Evolutionary conservation across 768 basidiomycete species (phyloP).

Genomic region (Dacryopinax spathularia): DNA sequence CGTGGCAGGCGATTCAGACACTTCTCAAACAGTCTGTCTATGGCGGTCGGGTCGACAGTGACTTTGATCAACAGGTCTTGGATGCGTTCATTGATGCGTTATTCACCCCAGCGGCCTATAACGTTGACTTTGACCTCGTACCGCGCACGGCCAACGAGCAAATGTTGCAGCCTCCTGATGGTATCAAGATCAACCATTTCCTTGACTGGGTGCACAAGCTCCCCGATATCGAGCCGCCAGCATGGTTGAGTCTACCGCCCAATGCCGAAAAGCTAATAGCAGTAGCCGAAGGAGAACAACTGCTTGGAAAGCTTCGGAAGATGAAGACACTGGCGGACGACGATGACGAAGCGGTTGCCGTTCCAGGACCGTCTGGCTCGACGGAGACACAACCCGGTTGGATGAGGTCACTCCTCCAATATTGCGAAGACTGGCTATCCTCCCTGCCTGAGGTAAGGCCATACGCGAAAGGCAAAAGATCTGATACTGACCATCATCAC

Average conservation of each 20-base stretch:
- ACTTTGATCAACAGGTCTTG: conserved; percentile 84
- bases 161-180: conserved; percentile 65
- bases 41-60: conserved; percentile 84
- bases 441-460: conserved; percentile 55
- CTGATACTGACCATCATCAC: conserved; percentile 10
- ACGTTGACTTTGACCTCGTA: conserved; percentile 83
- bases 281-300: conserved; percentile 71
- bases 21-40: conserved; percentile 94
- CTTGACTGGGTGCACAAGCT: conserved; percentile 74
- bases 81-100: conserved; percentile 85
- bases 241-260: conserved; percentile 86
- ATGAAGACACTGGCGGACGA: conserved; percentile 84
- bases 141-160: conserved; percentile 42
- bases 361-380: conserved; percentile 41
- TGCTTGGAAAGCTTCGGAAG: conserved; percentile 77
- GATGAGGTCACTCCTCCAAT: conserved; percentile 77
- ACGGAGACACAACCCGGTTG: conserved; percentile 70
- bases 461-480: neutral
- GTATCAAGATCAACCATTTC: conserved; percentile 85
- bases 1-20: conserved; percentile 88
- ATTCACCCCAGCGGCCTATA: conserved; percentile 79
- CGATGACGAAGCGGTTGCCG: conserved; percentile 48
- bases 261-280: conserved; percentile 89
- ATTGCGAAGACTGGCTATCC: conserved; percentile 71
- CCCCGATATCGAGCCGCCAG: conserved; percentile 85